Evolutionary conservation across 129 eudicot genomes (phyloP).

Genomic region (Lonicera japonica): DNA sequence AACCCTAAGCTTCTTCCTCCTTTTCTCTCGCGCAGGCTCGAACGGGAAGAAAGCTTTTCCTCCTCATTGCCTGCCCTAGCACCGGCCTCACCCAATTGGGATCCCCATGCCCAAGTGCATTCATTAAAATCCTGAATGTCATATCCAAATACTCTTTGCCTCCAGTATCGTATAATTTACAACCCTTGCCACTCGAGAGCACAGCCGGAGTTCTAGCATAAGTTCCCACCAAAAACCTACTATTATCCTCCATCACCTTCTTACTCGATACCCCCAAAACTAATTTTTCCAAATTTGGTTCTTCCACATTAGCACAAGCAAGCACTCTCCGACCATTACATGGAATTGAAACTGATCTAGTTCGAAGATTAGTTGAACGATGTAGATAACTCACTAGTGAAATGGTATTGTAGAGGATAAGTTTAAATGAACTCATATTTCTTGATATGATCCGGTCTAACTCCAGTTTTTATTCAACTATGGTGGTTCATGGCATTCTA

Average conservation of each 20-base stretch:
- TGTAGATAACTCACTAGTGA: constrained; percentile 1
- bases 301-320: too few relatives aligned
- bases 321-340: neutral
- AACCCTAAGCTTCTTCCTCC: too few relatives aligned
- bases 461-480: too few relatives aligned
- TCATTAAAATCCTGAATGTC: constrained; percentile 78
- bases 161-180: constrained; percentile 62
- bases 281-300: too few relatives aligned
- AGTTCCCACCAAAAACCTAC: constrained; percentile 55
- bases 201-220: constrained; percentile 73
- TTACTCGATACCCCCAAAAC: too few relatives aligned
- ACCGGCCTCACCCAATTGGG: constrained; percentile 69
- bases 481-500: too few relatives aligned
- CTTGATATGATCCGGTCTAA: too few relatives aligned
- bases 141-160: constrained; percentile 78
- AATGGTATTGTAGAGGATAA: neutral
- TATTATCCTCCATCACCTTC: constrained; percentile 53
- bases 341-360: neutral
- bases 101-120: constrained; percentile 89
- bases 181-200: constrained; percentile 71
- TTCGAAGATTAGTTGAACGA: neutral
- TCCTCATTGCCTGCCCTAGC: constrained; percentile 48
- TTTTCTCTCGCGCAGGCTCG: too few relatives aligned
- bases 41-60: too few relatives aligned
- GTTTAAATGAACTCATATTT: constrained; percentile 5